These are phyloP conservation scores for Pittosporum tobira DNA, from an alignment of 129 eudicot genomes.

Conservation along the genomic window DNA sequence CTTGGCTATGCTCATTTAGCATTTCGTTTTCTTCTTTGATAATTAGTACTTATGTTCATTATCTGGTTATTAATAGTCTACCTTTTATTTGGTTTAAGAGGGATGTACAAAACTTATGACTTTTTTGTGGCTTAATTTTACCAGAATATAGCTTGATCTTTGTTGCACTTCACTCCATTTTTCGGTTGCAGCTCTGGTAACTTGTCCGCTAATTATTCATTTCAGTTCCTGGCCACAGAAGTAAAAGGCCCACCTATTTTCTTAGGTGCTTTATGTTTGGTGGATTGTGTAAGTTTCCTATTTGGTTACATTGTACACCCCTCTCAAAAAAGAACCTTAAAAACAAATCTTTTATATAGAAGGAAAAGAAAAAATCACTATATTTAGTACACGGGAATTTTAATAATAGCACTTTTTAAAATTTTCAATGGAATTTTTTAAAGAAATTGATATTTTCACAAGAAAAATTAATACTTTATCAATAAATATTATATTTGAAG, in stretches of 20 bases:
- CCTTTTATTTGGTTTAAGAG: constrained; percentile 28
- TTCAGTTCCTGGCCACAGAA: constrained; percentile 22
- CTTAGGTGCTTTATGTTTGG: constrained; percentile 2
- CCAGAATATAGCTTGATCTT: background rate
- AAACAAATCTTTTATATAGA: too few species aligned
- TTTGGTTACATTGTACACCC: background rate
- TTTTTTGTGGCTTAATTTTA: constrained; percentile 24
- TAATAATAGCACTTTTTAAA: too few species aligned
- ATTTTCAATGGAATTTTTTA: background rate
- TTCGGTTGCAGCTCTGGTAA: constrained; percentile 23
- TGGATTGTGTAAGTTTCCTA: constrained; percentile 21
- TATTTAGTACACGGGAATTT: background rate
- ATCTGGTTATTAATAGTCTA: constrained; percentile 26
- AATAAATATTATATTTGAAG: too few species aligned
- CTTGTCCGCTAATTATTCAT: constrained; percentile 26
- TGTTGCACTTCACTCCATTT: constrained; percentile 6
- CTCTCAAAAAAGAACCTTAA: constrained; percentile 2
- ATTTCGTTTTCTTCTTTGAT: constrained; percentile 2
- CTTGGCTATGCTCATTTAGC: constrained; percentile 13
- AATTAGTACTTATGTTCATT: constrained; percentile 26
- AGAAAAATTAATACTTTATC: background rate
- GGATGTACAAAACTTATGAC: constrained; percentile 48
- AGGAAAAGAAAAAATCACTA: too few species aligned
- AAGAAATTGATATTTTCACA: background rate
- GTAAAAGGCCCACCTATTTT: constrained; percentile 6